Percentiles rank a stretch among this genome's conserved stretches.
phyloP scores from a whole-genome alignment of 305 asterid genomes.

The Fraxinus greggii region DNA sequence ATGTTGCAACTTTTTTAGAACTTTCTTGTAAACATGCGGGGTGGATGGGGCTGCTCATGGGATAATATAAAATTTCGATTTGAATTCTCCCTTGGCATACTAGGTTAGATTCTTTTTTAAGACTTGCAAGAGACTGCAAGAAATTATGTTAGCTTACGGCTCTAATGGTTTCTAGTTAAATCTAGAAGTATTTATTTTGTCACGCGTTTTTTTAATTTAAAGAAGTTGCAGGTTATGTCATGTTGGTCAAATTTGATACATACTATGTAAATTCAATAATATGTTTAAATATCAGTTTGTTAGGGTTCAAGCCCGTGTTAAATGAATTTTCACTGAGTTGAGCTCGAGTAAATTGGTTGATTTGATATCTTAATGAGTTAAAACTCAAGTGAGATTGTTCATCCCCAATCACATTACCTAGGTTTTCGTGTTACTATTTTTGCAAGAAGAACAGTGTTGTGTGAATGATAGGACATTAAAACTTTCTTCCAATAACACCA shows the following conservation, averaged over 20 bases:
- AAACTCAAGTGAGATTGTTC: neutral
- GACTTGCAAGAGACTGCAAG: neutral
- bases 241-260: neutral
- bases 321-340: neutral
- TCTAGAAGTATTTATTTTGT: neutral
- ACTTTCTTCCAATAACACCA: neutral
- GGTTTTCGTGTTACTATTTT: neutral
- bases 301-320: neutral
- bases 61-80: slow-evolving; percentile 14
- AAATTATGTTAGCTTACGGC: neutral
- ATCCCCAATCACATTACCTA: neutral
- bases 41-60: slow-evolving; percentile 8
- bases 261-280: neutral
- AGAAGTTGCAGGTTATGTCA: neutral
- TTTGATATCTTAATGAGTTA: neutral
- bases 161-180: neutral
- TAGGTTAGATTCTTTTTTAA: neutral
- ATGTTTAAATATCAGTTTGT: neutral
- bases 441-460: neutral
- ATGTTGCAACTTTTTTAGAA: neutral
- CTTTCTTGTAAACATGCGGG: neutral
- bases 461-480: neutral
- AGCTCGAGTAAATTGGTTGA: neutral
- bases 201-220: neutral
- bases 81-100: neutral